Evolutionary conservation across 1,284 basidiomycete genomes (phyloP), one percentile per base, ranked within the genome.

Genomic region (Limonomyces culmigenus): DNA sequence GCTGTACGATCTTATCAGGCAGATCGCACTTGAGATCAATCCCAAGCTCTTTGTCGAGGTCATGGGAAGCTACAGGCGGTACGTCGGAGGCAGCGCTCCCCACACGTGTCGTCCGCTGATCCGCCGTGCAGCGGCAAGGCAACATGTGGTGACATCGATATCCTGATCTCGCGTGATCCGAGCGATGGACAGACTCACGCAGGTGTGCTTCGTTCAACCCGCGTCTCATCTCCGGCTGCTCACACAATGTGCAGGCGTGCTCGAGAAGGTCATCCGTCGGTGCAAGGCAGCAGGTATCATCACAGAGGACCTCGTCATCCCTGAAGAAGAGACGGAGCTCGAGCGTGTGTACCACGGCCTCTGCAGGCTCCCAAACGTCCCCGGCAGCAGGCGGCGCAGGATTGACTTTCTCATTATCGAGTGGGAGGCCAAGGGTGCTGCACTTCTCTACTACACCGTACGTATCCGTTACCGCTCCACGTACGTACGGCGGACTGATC

Each of bases 21-120:
- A 63, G 1, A 67, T 75, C 42, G 83, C 84, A 2, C 58, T 76
- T 1, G 52, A 54, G 2, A 64, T 92, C 21, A 88, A 92, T 47
- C 57, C 67, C 4, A 68, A 72, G 37, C 54, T 93, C 16, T 73
- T 69, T 47, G 58, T 93, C 12, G 73, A 87, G 39, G 76, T 88
- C 37, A 92, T 93, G 89, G 89, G 89, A 1, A 88, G 81, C 45
- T 93, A 78, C 51, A 62, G 88, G 42, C 67, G 89, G 80, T 70
- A 40, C 29, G 47, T 36, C n/a, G 2, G 25, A 3, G 33, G 35
- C 34, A 33, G 8, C n/a, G n/a, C n/a, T n/a, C n/a, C n/a, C n/a
- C n/a, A n/a, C n/a, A n/a, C n/a, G n/a, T n/a, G n/a, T n/a, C n/a
- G n/a, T n/a, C n/a, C n/a, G n/a, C n/a, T n/a, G n/a, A n/a, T n/a